These are phyloP conservation scores for Galerina marginata DNA, from an alignment of 768 basidiomycete genomes.

Conservation along the genomic window DNA sequence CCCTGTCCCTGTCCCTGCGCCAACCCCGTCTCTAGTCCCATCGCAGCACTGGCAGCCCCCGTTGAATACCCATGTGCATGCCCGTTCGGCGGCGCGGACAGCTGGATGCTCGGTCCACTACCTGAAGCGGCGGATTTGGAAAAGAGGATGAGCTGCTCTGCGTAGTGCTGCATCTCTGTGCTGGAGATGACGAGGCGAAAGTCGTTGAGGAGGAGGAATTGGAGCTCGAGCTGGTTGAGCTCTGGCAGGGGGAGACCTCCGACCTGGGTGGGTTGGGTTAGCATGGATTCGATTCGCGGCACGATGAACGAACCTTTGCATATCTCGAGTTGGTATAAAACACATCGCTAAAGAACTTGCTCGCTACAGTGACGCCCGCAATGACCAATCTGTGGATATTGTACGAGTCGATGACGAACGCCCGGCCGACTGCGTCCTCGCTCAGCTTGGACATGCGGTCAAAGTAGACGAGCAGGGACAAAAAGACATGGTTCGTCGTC, in stretches of 20 bases:
- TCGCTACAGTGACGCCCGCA: conserved; percentile 98
- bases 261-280: conserved; percentile 59
- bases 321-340: conserved; percentile 99
- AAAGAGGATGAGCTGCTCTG: conserved; percentile 84
- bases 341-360: conserved; percentile 98
- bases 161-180: conserved; percentile 95
- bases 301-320: conserved; percentile 72
- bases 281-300: neutral
- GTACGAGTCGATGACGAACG: conserved; percentile 94
- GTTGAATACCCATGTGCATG: conserved; percentile 4
- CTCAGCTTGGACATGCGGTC: conserved; percentile 88
- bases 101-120: neutral
- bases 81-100: conserved; percentile 16
- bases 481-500: conserved; percentile 96
- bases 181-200: conserved; percentile 87
- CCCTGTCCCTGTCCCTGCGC: neutral
- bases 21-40: neutral
- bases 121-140: conserved; percentile 42
- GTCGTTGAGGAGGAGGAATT: conserved; percentile 96
- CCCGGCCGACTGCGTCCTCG: conserved; percentile 51
- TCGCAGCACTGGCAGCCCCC: too few relatives aligned
- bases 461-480: conserved; percentile 94
- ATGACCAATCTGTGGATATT: conserved; percentile 98
- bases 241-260: conserved; percentile 93
- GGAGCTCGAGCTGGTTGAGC: conserved; percentile 95